Evolutionary conservation across 805 yeast genomes (phyloP), one percentile per base, ranked within the genome.

Genomic region (Kazachstania africana): DNA sequence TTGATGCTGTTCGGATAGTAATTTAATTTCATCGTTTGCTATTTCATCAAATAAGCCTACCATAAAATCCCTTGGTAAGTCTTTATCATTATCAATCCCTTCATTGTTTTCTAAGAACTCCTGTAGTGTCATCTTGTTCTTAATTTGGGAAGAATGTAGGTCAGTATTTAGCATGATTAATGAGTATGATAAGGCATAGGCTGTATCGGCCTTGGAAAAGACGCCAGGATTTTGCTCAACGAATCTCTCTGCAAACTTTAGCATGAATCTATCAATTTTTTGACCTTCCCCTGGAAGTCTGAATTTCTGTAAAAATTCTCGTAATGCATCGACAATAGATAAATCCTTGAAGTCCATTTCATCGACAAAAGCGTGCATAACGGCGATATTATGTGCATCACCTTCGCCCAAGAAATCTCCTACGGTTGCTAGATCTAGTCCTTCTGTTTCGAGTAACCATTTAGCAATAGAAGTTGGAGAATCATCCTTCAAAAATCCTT

Each of bases 211-310:
- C 47, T 82, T 82, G 0, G 94, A 75, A 55, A 88, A 88, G 0
- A 77, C 67, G n/a, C 65, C 65, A 8, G 95, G 95, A 50, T 91
- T 91, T 38, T 88, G 95, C 41, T 80, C 75, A 15, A 77, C 76
- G 50, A 77, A 91, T 43, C 94, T 68, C 56, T 84, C 94, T 4
- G 98, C 98, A 63, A 93, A 93, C 50, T 91, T 88, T 53, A 91
- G 70, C 95, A 93, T 83, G 51, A 77, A 84, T 45, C 99, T 70
- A 63, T 91, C 98, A 51, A 91, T 88, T 50, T 91, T 88, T 60
- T 91, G 99, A 4, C 95, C 87, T 59, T 91, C 99, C 31, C 99
- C 99, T 2, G 99, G 98, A 37, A 91, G 67, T 53, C 98, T 68
- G 60, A 91, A 93, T 29, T 74, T 68, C 50, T 93, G 98, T 36